These are phyloP conservation scores for Posidonia australis DNA, from an alignment of 106 monocot species.

Conservation along the genomic window DNA sequence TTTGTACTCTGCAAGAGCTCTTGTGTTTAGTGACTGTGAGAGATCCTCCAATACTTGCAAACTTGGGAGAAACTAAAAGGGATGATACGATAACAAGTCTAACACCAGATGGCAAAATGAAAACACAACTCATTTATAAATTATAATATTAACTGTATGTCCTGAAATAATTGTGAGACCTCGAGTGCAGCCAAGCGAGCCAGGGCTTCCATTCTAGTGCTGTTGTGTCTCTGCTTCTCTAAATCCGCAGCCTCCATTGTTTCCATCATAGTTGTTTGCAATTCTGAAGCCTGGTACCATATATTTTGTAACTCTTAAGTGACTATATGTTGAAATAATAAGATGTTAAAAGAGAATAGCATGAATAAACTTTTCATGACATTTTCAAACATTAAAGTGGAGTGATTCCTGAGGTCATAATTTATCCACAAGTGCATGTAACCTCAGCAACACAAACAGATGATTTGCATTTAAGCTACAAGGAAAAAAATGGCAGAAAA, in stretches of 20 bases:
- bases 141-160: not conserved
- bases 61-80: not conserved
- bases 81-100: not conserved
- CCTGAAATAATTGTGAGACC: slow-evolving; percentile 20
- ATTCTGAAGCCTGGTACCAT: slow-evolving; percentile 57
- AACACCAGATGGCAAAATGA: not conserved
- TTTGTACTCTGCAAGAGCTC: slow-evolving; percentile 46
- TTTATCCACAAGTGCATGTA: too few species aligned
- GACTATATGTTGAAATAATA: not conserved
- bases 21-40: slow-evolving; percentile 13
- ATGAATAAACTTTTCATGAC: too few species aligned
- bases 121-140: not conserved
- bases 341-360: not conserved
- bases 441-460: too few species aligned
- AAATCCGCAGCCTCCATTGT: slow-evolving; percentile 81
- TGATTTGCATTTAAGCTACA: too few species aligned
- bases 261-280: slow-evolving; percentile 73
- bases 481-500: too few species aligned
- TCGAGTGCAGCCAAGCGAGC: slow-evolving; percentile 69
- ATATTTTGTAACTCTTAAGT: too few species aligned
- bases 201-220: slow-evolving; percentile 93
- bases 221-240: slow-evolving; percentile 82
- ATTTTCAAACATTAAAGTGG: too few species aligned
- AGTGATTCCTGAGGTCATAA: too few species aligned
- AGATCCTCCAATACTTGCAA: not conserved